Conservation (phyloP, 2,329 filamentous ascomycete species). For the Emmonsia crescens region DNA sequence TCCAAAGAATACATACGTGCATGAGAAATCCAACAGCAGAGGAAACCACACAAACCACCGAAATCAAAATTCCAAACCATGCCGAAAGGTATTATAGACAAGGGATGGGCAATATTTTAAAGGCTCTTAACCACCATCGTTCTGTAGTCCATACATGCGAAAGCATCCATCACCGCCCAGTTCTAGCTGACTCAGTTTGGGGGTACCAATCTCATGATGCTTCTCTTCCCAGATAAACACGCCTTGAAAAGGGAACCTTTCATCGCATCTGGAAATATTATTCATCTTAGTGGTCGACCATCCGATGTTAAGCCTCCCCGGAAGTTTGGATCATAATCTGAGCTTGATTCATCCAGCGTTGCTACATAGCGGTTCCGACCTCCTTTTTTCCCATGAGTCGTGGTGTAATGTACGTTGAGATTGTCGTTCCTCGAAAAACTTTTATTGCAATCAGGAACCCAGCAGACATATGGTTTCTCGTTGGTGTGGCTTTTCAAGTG, state of each 20-base stretch:
- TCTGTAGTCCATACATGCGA: neutral
- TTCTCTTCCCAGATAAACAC: neutral
- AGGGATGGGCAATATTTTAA: neutral
- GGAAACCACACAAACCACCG: neutral
- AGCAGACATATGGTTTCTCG: slow-evolving; percentile 34
- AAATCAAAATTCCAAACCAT: neutral
- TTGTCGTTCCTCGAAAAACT: slow-evolving; percentile 37
- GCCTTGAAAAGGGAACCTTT: no score
- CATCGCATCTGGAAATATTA: no score
- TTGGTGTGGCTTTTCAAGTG: slow-evolving; percentile 40
- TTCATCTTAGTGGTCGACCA: slow-evolving; percentile 23
- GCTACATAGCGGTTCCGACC: slow-evolving; percentile 38
- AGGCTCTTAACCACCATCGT: neutral
- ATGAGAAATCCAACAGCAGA: neutral
- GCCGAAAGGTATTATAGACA: neutral
- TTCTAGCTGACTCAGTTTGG: neutral
- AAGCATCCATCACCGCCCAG: neutral
- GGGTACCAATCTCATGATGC: neutral
- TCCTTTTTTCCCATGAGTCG: slow-evolving; percentile 37
- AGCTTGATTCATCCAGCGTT: slow-evolving; percentile 33
- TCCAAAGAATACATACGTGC: neutral
- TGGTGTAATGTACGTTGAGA: slow-evolving; percentile 36
- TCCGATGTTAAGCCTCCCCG: slow-evolving; percentile 33
- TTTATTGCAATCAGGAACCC: slow-evolving; percentile 33
- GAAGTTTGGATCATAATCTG: slow-evolving; percentile 35